These are phyloP conservation scores for Cyberlindnera euphorbiae DNA, from an alignment of 805 yeast genomes.

Conservation along the genomic window DNA sequence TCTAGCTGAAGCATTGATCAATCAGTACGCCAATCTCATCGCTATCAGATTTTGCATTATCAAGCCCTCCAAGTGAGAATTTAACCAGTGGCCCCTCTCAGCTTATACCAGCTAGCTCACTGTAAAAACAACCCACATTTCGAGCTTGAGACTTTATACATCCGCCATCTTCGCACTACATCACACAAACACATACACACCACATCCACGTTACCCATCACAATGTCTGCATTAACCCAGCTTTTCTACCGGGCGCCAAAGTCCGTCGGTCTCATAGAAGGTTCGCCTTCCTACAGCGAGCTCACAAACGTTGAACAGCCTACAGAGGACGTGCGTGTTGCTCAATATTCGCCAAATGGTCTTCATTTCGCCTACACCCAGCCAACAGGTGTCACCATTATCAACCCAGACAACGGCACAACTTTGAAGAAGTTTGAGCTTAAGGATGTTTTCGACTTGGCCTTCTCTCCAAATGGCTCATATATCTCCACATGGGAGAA, in stretches of 20 bases:
- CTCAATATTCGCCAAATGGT: constrained; percentile 68
- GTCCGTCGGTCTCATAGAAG: constrained; percentile 47
- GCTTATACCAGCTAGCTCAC: no score
- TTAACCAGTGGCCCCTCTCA: no score
- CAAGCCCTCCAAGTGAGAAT: no score
- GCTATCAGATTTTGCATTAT: neutral
- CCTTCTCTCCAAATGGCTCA: constrained; percentile 85
- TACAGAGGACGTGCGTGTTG: constrained; percentile 50
- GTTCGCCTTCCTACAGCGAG: constrained; percentile 35
- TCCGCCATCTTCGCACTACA: no score
- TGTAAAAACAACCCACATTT: no score
- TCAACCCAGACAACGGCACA: constrained; percentile 50
- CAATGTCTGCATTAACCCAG: constrained; percentile 26
- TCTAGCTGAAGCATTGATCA: no score
- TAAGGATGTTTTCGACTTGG: constrained; percentile 71
- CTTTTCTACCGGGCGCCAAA: constrained; percentile 46
- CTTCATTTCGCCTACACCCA: constrained; percentile 66
- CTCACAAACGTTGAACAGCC: constrained; percentile 25
- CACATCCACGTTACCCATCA: neutral
- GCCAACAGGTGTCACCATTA: constrained; percentile 52
- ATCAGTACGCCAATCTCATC: no score
- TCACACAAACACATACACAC: neutral
- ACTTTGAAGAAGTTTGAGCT: constrained; percentile 45
- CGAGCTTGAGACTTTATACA: no score
- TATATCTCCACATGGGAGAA: constrained; percentile 87